Percentiles rank a stretch among this genome's conserved stretches.
phyloP scores from a whole-genome alignment of 2,329 filamentous ascomycete species.

The Colletotrichum destructivum region DNA sequence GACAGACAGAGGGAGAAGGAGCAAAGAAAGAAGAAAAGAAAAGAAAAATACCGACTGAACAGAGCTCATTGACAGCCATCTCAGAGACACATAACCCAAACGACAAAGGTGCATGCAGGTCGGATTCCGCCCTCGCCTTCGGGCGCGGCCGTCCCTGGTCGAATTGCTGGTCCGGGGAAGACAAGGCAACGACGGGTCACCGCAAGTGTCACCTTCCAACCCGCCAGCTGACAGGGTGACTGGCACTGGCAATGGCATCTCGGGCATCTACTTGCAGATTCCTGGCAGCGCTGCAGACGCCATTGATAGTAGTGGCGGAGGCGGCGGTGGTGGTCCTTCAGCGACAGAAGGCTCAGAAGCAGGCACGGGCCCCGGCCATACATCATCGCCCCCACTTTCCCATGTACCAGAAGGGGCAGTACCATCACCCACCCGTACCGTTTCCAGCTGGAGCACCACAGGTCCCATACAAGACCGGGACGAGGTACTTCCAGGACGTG shows the following conservation, averaged over 20 bases:
- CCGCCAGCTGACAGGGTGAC: conserved; percentile 38
- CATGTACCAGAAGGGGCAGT: conserved; percentile 24
- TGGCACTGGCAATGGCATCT: conserved; percentile 33
- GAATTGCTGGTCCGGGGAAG: conserved; percentile 62
- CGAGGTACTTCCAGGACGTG: conserved; percentile 34
- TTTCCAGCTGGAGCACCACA: conserved; percentile 16
- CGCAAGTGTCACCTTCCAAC: conserved; percentile 42
- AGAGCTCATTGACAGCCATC: neutral
- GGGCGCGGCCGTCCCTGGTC: conserved; percentile 68
- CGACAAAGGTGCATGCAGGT: conserved; percentile 61
- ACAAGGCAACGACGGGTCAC: conserved; percentile 45
- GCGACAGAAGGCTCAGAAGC: conserved; percentile 44
- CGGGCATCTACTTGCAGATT: conserved; percentile 46
- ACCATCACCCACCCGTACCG: conserved; percentile 22
- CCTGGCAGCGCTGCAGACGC: conserved; percentile 37
- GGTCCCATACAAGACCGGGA: conserved; percentile 21
- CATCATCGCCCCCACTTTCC: conserved; percentile 41
- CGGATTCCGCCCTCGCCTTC: conserved; percentile 65
- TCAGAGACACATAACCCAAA: neutral
- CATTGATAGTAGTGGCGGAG: conserved; percentile 14
- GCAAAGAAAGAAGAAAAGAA: neutral
- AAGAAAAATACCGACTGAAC: neutral
- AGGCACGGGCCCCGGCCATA: conserved; percentile 39
- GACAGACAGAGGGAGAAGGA: no score
- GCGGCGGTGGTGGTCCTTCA: conserved; percentile 40